A percentile compares a stretch with the other conserved stretches of the same genome.
Conservation (phyloP, 2,329 filamentous ascomycete species). For the Magnaporthales sp. region DNA sequence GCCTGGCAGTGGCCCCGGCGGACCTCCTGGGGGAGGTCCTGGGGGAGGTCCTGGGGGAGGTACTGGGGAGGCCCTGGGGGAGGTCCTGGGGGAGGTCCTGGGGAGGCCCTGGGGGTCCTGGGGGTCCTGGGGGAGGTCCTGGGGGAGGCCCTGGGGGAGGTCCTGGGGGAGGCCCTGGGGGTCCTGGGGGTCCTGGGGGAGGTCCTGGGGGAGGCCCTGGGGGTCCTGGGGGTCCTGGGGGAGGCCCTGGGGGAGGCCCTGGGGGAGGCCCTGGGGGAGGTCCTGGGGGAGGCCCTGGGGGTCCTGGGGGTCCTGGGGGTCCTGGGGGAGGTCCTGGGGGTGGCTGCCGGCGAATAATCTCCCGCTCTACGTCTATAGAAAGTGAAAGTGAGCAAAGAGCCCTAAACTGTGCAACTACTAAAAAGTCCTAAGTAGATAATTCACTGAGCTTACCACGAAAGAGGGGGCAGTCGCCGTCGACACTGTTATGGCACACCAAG, state of each 20-base stretch:
- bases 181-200: background rate
- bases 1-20: background rate
- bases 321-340: too few species aligned
- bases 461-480: background rate
- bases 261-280: too few species aligned
- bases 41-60: background rate
- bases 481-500: background rate
- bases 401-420: background rate
- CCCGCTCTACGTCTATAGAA: background rate
- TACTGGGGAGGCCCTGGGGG: too few species aligned
- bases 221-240: background rate
- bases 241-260: background rate
- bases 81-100: background rate
- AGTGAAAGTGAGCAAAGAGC: background rate
- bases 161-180: too few species aligned
- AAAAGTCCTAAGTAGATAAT: too few species aligned
- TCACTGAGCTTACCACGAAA: background rate
- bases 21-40: background rate
- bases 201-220: too few species aligned
- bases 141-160: background rate
- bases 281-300: too few species aligned
- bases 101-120: background rate
- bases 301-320: background rate
- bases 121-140: background rate
- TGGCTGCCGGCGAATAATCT: background rate